A percentile compares a stretch with the other conserved stretches of the same genome.
phyloP scores from a whole-genome alignment of 179 eudicot genomes.

The Beta corolliflora region DNA sequence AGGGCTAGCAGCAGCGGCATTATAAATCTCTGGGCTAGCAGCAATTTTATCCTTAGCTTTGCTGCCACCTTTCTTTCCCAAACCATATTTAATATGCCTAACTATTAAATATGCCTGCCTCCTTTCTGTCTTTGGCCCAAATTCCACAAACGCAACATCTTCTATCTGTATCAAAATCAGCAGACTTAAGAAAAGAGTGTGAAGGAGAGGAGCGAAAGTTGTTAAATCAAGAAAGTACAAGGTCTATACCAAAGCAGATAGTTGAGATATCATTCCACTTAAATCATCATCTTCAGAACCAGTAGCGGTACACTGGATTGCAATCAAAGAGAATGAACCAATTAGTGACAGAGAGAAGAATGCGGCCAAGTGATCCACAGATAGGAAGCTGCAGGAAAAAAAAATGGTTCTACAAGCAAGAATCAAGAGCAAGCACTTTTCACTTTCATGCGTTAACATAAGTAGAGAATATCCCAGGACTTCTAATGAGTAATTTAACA shows the following conservation, averaged over 20 bases:
- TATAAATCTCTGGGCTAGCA: conserved; percentile 17
- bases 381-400: background rate
- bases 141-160: conserved; percentile 64
- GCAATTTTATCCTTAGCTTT: conserved; percentile 32
- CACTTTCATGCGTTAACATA: background rate
- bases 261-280: conserved; percentile 46
- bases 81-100: conserved; percentile 75
- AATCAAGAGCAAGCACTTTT: background rate
- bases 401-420: background rate
- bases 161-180: conserved; percentile 47
- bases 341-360: conserved; percentile 6
- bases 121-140: conserved; percentile 53
- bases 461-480: background rate
- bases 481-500: background rate
- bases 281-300: conserved; percentile 49
- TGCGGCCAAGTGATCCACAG: background rate
- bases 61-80: conserved; percentile 63
- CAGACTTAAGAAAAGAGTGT: conserved; percentile 2
- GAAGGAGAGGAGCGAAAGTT: background rate
- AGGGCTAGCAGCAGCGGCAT: conserved; percentile 7
- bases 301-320: conserved; percentile 49
- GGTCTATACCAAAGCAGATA: conserved; percentile 57
- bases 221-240: conserved; percentile 8
- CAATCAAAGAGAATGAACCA: conserved; percentile 1
- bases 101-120: conserved; percentile 56